Evolutionary conservation across 305 asterid species (phyloP).

Genomic region (Solanum hybrid): DNA sequence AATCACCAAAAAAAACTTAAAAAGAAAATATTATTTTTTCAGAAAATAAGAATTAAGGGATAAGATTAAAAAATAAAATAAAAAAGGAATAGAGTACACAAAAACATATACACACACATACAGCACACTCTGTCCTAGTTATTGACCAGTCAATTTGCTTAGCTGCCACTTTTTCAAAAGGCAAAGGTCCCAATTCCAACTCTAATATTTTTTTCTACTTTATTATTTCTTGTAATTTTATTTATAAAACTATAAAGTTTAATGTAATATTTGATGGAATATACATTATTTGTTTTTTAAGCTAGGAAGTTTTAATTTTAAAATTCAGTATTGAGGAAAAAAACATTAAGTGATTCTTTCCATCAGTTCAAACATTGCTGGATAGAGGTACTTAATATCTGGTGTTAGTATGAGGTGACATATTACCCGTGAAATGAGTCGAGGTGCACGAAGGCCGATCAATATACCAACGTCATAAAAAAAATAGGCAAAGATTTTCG

Average conservation of each 20-base stretch:
- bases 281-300: background rate
- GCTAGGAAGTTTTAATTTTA: too few species aligned
- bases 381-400: too few species aligned
- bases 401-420: background rate
- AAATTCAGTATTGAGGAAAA: too few species aligned
- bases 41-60: background rate
- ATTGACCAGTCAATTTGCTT: conserved; percentile 26
- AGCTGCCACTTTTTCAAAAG: conserved; percentile 25
- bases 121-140: conserved; percentile 11
- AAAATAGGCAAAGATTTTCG: background rate
- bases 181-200: conserved; percentile 2
- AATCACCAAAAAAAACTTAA: background rate
- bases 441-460: background rate
- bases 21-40: background rate
- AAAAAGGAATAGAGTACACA: background rate
- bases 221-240: background rate
- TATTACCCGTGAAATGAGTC: background rate
- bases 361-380: too few species aligned
- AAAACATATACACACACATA: background rate
- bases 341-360: too few species aligned
- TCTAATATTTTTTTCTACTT: background rate
- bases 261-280: background rate
- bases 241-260: background rate
- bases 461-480: too few species aligned
- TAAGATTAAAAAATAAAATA: background rate